Conservation (phyloP, 2,329 filamentous ascomycete genomes). For the Aspergillus fischeri region DNA sequence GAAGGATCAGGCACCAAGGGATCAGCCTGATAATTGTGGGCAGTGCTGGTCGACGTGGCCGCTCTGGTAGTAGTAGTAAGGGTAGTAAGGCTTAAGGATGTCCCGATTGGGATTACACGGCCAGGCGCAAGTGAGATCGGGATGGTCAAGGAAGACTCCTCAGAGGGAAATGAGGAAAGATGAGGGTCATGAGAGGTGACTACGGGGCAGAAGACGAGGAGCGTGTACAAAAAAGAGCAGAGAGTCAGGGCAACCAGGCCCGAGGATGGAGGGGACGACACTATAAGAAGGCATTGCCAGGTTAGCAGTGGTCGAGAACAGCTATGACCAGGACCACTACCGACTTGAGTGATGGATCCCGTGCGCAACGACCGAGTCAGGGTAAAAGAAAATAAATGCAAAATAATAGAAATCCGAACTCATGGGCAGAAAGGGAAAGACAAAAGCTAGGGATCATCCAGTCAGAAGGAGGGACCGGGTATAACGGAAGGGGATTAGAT, state of each 20-base stretch:
- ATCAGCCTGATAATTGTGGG: constrained; percentile 4
- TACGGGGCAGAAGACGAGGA: constrained; percentile 8
- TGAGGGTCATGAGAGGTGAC: constrained; percentile 2
- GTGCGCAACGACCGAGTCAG: not conserved
- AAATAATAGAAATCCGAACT: not conserved
- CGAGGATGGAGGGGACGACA: constrained; percentile 11
- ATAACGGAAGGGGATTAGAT: constrained; percentile 19
- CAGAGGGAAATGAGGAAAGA: constrained; percentile 4
- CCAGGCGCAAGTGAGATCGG: constrained; percentile 8
- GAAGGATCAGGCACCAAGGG: not conserved
- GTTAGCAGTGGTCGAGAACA: constrained; percentile 20
- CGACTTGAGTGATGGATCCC: constrained; percentile 7
- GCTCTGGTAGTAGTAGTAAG: not conserved
- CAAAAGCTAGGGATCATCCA: constrained; percentile 12
- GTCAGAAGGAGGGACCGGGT: constrained; percentile 21
- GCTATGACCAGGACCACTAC: constrained; percentile 5
- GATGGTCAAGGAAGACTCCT: constrained; percentile 12
- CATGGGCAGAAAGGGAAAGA: constrained; percentile 3
- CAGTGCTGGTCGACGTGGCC: not conserved
- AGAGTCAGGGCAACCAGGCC: constrained; percentile 10
- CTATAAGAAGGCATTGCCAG: constrained; percentile 18
- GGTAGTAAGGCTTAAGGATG: constrained; percentile 5
- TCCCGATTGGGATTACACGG: constrained; percentile 6
- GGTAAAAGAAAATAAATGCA: not conserved
- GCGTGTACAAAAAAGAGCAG: constrained; percentile 7